A percentile compares a stretch with the other conserved stretches of the same genome.
These are phyloP conservation scores for Aspergillus ustus DNA, from an alignment of 2,329 filamentous ascomycete genomes.

Conservation along the genomic window DNA sequence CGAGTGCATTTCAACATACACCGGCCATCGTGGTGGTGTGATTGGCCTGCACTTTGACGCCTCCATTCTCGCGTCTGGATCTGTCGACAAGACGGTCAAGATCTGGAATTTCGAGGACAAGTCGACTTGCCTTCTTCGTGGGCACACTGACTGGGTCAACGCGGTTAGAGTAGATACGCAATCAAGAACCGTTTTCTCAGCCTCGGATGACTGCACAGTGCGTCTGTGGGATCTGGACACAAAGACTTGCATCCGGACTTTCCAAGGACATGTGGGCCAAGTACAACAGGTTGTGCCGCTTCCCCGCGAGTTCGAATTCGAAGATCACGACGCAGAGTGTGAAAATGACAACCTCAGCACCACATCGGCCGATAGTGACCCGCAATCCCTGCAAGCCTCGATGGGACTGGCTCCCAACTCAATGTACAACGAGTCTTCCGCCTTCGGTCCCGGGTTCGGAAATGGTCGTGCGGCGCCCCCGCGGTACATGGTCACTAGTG, in stretches of 20 bases:
- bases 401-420: conserved; percentile 31
- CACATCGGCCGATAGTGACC: conserved; percentile 35
- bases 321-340: conserved; percentile 66
- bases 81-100: conserved; percentile 85
- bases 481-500: conserved; percentile 90
- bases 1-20: conserved; percentile 79
- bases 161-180: conserved; percentile 83
- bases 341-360: conserved; percentile 60
- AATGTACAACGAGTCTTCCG: conserved; percentile 50
- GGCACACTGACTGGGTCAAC: conserved; percentile 95
- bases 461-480: conserved; percentile 73
- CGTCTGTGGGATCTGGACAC: conserved; percentile 93
- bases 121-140: conserved; percentile 76
- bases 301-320: conserved; percentile 86
- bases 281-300: conserved; percentile 89
- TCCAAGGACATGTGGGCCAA: conserved; percentile 89
- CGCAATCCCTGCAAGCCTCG: conserved; percentile 29
- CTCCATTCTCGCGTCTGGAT: conserved; percentile 83
- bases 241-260: conserved; percentile 73
- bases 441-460: conserved; percentile 68
- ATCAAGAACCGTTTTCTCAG: conserved; percentile 86
- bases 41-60: conserved; percentile 86
- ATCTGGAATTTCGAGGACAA: conserved; percentile 91
- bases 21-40: conserved; percentile 79
- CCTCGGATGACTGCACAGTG: conserved; percentile 89